These are phyloP conservation scores for Osmanthus fragrans DNA, from an alignment of 257 asterid species.

Conservation along the genomic window DNA sequence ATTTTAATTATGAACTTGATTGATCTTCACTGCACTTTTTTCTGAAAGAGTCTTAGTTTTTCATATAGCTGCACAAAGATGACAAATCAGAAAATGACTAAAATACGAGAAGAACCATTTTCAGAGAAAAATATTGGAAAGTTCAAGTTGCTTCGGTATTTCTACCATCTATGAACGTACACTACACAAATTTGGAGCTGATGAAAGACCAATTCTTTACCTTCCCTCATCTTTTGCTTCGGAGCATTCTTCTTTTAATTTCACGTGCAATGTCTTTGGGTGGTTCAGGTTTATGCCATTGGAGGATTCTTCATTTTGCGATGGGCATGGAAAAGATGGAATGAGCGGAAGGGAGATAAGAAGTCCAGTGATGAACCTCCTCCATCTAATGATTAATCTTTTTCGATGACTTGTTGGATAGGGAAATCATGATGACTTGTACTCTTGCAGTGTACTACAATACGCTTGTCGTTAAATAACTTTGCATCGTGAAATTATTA, in stretches of 20 bases:
- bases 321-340: conserved; percentile 96
- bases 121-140: background rate
- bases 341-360: conserved; percentile 64
- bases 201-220: background rate
- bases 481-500: conserved; percentile 17
- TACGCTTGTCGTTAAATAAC: conserved; percentile 19
- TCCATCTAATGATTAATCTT: conserved; percentile 44
- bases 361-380: conserved; percentile 57
- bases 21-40: too few species aligned
- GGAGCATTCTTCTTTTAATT: background rate
- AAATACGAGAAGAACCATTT: background rate
- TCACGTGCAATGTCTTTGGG: conserved; percentile 14
- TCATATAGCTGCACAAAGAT: background rate
- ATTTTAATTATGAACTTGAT: too few species aligned
- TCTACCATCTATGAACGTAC: background rate
- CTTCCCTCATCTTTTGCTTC: background rate
- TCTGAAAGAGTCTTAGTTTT: too few species aligned
- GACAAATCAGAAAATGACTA: background rate
- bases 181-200: background rate
- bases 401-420: background rate
- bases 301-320: conserved; percentile 70
- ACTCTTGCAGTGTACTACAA: conserved; percentile 23
- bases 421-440: conserved; percentile 19
- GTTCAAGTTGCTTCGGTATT: background rate
- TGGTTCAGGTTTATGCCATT: conserved; percentile 77